phyloP scores from a whole-genome alignment of 2,329 filamentous ascomycete genomes.

The Dothideomycetes sp. region DNA sequence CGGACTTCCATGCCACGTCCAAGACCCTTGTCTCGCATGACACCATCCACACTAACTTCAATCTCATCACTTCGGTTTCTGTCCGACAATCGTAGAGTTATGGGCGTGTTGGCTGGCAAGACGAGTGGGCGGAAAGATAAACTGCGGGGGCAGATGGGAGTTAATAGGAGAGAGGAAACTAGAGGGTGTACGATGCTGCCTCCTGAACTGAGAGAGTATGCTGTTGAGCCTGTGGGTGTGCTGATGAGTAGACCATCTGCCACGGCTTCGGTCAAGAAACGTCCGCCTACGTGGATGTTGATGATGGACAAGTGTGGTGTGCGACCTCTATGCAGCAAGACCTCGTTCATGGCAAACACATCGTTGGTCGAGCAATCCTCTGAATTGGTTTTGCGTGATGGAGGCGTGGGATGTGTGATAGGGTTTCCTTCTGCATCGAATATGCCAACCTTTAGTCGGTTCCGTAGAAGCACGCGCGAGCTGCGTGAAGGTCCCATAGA shows the following conservation, averaged over 20 bases:
- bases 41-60: slow-evolving; percentile 43
- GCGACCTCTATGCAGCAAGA: slow-evolving; percentile 83
- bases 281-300: slow-evolving; percentile 79
- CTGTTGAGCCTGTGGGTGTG: slow-evolving; percentile 89
- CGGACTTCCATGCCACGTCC: slow-evolving; percentile 59
- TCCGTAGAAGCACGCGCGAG: slow-evolving; percentile 75
- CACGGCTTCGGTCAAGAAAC: slow-evolving; percentile 86
- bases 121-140: slow-evolving; percentile 88
- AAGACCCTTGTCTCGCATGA: slow-evolving; percentile 34
- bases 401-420: slow-evolving; percentile 29
- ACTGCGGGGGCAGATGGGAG: slow-evolving; percentile 86
- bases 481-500: slow-evolving; percentile 66
- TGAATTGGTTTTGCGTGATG: neutral
- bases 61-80: slow-evolving; percentile 41
- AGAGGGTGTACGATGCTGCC: slow-evolving; percentile 91
- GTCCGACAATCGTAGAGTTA: slow-evolving; percentile 71
- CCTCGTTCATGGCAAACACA: slow-evolving; percentile 80
- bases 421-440: slow-evolving; percentile 59
- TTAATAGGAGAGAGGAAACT: slow-evolving; percentile 79
- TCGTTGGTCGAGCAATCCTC: slow-evolving; percentile 32
- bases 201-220: slow-evolving; percentile 87
- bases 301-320: slow-evolving; percentile 87
- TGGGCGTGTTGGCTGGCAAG: slow-evolving; percentile 73
- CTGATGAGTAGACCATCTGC: slow-evolving; percentile 92
- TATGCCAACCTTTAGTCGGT: slow-evolving; percentile 77